Evolutionary conservation across 495 filamentous ascomycete species (phyloP).

Genomic region (Neurospora sp.): DNA sequence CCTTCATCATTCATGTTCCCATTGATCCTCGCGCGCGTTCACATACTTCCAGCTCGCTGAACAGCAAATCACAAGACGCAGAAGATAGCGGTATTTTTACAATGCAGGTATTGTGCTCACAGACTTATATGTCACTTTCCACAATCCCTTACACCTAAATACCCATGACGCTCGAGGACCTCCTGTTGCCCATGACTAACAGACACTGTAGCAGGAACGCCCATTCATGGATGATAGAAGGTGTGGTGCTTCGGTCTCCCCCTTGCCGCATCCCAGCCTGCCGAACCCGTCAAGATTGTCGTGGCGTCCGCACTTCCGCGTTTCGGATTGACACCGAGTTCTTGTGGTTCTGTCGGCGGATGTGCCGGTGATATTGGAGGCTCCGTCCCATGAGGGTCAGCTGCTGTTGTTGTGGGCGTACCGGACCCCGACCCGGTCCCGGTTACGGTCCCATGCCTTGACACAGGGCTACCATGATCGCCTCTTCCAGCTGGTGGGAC

Average conservation of each 20-base stretch:
- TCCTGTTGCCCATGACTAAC: background rate
- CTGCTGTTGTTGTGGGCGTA: background rate
- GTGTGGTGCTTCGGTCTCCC: constrained; percentile 12
- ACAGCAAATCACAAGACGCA: background rate
- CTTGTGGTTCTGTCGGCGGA: constrained; percentile 1
- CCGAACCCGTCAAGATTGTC: background rate
- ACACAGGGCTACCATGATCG: background rate
- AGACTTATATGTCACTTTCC: background rate
- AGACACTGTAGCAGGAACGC: background rate
- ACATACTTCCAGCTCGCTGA: background rate
- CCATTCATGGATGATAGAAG: constrained; percentile 13
- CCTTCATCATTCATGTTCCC: background rate
- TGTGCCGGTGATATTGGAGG: background rate
- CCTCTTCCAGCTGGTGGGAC: constrained; percentile 5
- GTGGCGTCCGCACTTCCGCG: background rate
- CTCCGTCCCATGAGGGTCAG: background rate
- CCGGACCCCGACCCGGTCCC: background rate
- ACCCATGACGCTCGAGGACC: background rate
- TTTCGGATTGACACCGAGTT: constrained; percentile 1
- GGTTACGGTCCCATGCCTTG: background rate
- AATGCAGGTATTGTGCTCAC: background rate
- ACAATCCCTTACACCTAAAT: background rate
- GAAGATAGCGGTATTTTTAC: background rate
- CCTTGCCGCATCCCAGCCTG: constrained; percentile 7
- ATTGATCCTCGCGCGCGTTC: background rate